Evolutionary conservation across 768 basidiomycete genomes (phyloP).

Genomic region (Coprinopsis strossmayeri): DNA sequence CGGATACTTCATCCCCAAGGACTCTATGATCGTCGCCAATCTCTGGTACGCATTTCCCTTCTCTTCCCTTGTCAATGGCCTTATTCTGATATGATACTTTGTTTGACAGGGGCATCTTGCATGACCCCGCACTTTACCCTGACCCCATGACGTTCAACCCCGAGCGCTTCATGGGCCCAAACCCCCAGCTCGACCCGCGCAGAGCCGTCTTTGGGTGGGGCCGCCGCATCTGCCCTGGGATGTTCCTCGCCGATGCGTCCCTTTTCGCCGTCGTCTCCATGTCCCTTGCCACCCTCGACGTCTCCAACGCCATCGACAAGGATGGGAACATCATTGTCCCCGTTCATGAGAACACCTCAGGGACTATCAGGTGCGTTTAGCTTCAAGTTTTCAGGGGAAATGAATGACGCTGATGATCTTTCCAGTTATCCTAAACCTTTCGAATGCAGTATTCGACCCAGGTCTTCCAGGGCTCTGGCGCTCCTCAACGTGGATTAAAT

Average conservation of each 20-base stretch:
- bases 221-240: slow-evolving; percentile 40
- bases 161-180: slow-evolving; percentile 30
- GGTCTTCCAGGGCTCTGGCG: slow-evolving; percentile 18
- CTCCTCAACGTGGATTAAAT: neutral
- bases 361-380: slow-evolving; percentile 35
- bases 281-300: slow-evolving; percentile 42
- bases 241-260: slow-evolving; percentile 46
- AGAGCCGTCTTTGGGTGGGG: slow-evolving; percentile 41
- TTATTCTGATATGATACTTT: neutral
- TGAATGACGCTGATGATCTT: neutral
- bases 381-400: neutral
- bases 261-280: slow-evolving; percentile 37
- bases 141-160: slow-evolving; percentile 46
- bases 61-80: neutral
- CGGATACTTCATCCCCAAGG: slow-evolving; percentile 46
- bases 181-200: slow-evolving; percentile 33
- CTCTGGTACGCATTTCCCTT: slow-evolving; percentile 30
- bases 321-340: slow-evolving; percentile 41
- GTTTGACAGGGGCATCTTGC: slow-evolving; percentile 42
- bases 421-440: slow-evolving; percentile 25
- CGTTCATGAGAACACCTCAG: slow-evolving; percentile 36
- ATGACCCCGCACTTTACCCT: slow-evolving; percentile 42
- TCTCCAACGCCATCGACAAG: slow-evolving; percentile 35
- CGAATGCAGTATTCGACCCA: slow-evolving; percentile 22
- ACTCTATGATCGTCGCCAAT: slow-evolving; percentile 38